Evolutionary conservation across 371 early-diverging fungal species (phyloP).

Genomic region (Mucor racemosus): DNA sequence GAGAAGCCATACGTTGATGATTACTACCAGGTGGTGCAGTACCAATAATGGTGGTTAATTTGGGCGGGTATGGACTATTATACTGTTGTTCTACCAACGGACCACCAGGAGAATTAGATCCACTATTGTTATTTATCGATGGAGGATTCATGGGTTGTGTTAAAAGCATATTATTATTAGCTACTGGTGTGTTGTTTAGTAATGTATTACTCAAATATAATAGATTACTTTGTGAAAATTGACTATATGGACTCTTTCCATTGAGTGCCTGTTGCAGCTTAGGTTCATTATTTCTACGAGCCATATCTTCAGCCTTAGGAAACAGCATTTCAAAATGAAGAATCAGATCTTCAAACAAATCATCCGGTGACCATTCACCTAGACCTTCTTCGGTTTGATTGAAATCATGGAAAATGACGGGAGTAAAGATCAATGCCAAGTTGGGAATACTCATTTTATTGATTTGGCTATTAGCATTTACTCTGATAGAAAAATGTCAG

Average conservation of each 20-base stretch:
- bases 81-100: background rate
- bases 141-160: slow-evolving; percentile 28
- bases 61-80: slow-evolving; percentile 11
- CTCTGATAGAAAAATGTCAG: slow-evolving; percentile 19
- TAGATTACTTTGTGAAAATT: slow-evolving; percentile 29
- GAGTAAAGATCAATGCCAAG: slow-evolving; percentile 61
- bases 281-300: slow-evolving; percentile 17
- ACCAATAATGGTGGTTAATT: slow-evolving; percentile 18
- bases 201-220: slow-evolving; percentile 14
- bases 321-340: slow-evolving; percentile 27
- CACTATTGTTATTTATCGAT: background rate
- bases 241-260: slow-evolving; percentile 24
- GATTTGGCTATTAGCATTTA: slow-evolving; percentile 38
- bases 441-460: slow-evolving; percentile 69
- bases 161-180: slow-evolving; percentile 11
- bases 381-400: slow-evolving; percentile 41
- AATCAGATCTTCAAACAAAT: slow-evolving; percentile 39
- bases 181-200: slow-evolving; percentile 2
- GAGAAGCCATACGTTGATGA: slow-evolving; percentile 7
- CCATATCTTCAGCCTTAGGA: slow-evolving; percentile 23
- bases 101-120: slow-evolving; percentile 1
- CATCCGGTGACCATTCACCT: slow-evolving; percentile 36
- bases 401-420: slow-evolving; percentile 66
- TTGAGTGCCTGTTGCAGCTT: slow-evolving; percentile 21
- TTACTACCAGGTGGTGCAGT: background rate